Conservation (phyloP, 139 green algal genomes). For the Tetraselmis striata region DNA sequence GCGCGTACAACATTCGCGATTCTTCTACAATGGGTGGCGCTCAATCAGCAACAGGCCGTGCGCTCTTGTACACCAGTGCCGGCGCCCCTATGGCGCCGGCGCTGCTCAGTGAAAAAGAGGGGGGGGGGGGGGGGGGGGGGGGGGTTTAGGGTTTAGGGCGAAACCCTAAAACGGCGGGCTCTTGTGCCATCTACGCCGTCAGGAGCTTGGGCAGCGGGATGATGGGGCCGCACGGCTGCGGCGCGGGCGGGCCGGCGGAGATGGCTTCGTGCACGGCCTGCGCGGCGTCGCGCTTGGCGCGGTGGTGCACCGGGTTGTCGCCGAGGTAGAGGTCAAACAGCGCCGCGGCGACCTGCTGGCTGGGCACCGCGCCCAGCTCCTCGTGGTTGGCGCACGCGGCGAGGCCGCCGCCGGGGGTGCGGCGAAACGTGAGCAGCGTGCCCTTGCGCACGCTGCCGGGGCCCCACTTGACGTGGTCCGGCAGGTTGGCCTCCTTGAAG, state of each 20-base stretch:
- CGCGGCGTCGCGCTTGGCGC: conserved; percentile 22
- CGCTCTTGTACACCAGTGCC: too few relatives aligned
- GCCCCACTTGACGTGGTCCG: conserved; percentile 7
- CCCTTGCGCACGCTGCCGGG: conserved; percentile 39
- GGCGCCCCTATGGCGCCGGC: too few relatives aligned
- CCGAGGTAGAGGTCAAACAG: conserved; percentile 71
- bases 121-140: too few relatives aligned
- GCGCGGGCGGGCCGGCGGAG: not conserved
- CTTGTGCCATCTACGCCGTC: too few relatives aligned
- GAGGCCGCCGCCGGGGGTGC: conserved; percentile 12
- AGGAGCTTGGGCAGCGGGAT: too few relatives aligned
- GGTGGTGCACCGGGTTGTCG: conserved; percentile 41
- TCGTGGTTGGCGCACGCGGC: conserved; percentile 16
- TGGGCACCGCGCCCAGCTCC: conserved; percentile 26
- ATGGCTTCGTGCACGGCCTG: not conserved
- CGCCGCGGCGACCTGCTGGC: conserved; percentile 35
- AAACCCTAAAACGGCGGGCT: too few relatives aligned
- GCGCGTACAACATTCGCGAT: too few relatives aligned
- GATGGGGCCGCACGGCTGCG: too few relatives aligned
- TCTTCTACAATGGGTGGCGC: too few relatives aligned
- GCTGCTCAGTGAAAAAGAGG: too few relatives aligned
- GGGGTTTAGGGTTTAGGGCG: too few relatives aligned
- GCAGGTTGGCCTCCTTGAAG: conserved; percentile 27
- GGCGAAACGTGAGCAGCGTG: conserved; percentile 42
- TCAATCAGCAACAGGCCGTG: too few relatives aligned